These are phyloP conservation scores for Psilocybe cyanescens DNA, from an alignment of 768 basidiomycete genomes.

Conservation along the genomic window DNA sequence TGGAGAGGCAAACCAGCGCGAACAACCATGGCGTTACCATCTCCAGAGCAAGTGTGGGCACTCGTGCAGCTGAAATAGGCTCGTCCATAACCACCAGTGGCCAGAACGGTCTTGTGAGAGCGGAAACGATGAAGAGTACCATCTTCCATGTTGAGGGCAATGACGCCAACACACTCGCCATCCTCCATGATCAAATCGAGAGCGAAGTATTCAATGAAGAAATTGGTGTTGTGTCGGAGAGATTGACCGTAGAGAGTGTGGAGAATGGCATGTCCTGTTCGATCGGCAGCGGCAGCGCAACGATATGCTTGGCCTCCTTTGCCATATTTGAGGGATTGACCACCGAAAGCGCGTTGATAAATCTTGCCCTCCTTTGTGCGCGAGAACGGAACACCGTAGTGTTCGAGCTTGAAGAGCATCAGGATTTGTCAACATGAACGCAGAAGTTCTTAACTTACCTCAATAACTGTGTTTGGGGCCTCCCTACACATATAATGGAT, in stretches of 20 bases:
- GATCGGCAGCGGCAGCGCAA: conserved; percentile 97
- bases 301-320: conserved; percentile 99
- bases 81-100: conserved; percentile 98
- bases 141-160: conserved; percentile 99
- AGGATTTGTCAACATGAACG: neutral
- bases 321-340: conserved; percentile 94
- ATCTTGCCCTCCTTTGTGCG: conserved; percentile 99
- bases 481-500: conserved; percentile 99
- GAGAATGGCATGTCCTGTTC: conserved; percentile 97
- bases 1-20: conserved; percentile 96
- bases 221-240: conserved; percentile 98
- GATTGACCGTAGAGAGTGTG: conserved; percentile 99
- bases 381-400: conserved; percentile 98
- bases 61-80: conserved; percentile 99
- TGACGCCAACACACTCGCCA: conserved; percentile 98
- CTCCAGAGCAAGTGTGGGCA: conserved; percentile 98
- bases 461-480: conserved; percentile 91
- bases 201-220: conserved; percentile 99
- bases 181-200: conserved; percentile 98
- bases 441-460: conserved; percentile 50
- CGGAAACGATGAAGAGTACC: conserved; percentile 99
- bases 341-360: conserved; percentile 99
- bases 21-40: conserved; percentile 98
- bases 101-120: conserved; percentile 96
- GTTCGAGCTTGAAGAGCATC: conserved; percentile 74